Conservation (phyloP, 148 eudicot species). For the Spergularia marina region DNA sequence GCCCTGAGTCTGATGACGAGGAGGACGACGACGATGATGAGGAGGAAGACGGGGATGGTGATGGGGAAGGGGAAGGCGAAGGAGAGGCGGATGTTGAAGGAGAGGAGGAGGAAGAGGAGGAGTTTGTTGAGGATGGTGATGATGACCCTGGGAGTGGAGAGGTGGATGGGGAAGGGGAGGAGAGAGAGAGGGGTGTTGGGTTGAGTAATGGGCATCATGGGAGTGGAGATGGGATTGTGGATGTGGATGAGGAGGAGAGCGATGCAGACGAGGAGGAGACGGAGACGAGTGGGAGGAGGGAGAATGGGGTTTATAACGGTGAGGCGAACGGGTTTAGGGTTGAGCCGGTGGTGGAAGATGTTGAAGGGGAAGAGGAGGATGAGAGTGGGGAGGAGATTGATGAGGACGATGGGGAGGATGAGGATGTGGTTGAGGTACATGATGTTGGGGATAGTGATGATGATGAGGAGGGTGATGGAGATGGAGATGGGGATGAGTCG, state of each 20-base stretch:
- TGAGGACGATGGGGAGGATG: constrained; percentile 5
- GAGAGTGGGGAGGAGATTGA: constrained; percentile 32
- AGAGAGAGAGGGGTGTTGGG: constrained; percentile 23
- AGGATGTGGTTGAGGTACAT: constrained; percentile 34
- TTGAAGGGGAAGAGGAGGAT: constrained; percentile 27
- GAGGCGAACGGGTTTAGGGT: constrained; percentile 50
- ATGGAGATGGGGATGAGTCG: constrained; percentile 42
- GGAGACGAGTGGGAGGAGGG: constrained; percentile 37
- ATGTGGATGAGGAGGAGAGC: constrained; percentile 85
- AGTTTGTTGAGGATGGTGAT: constrained; percentile 35
- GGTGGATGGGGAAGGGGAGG: constrained; percentile 28
- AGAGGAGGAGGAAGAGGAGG: constrained; percentile 43
- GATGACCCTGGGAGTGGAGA: constrained; percentile 32
- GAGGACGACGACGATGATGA: constrained; percentile 55
- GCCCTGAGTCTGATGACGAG: constrained; percentile 78
- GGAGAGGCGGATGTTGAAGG: constrained; percentile 36
- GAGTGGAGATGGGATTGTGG: constrained; percentile 49
- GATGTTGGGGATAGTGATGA: constrained; percentile 32
- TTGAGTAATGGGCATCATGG: constrained; percentile 40
- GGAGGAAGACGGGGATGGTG: constrained; percentile 60
- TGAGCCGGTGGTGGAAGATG: constrained; percentile 38
- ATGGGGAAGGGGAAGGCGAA: constrained; percentile 63
- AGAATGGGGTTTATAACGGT: constrained; percentile 31
- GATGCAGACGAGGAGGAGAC: constrained; percentile 82
- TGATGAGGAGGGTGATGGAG: constrained; percentile 43